Conservation (phyloP, 2,329 filamentous ascomycete genomes). For the Paraconiothyrium sp. region DNA sequence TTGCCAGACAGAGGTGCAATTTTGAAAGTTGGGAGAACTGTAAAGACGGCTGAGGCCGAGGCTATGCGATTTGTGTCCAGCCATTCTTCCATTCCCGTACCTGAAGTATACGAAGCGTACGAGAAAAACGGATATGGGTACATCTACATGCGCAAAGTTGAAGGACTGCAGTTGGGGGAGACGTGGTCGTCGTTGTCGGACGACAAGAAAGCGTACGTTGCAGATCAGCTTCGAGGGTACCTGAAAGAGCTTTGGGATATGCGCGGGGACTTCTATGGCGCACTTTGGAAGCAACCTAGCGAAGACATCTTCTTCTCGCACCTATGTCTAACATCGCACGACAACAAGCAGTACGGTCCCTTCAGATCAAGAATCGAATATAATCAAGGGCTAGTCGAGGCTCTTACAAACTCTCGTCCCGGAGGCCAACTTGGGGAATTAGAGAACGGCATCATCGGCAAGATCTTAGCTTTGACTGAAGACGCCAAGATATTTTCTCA, state of each 20-base stretch:
- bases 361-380: slow-evolving; percentile 24
- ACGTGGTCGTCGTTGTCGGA: slow-evolving; percentile 20
- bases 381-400: slow-evolving; percentile 24
- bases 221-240: slow-evolving; percentile 20
- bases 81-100: slow-evolving; percentile 24
- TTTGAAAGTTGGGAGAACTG: slow-evolving; percentile 23
- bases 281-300: slow-evolving; percentile 21
- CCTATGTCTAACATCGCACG: slow-evolving; percentile 12
- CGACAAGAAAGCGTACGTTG: slow-evolving; percentile 15
- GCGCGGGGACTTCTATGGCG: slow-evolving; percentile 24
- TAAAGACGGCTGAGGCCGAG: slow-evolving; percentile 24
- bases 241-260: slow-evolving; percentile 18
- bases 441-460: slow-evolving; percentile 19
- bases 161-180: slow-evolving; percentile 19
- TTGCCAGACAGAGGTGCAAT: slow-evolving; percentile 14
- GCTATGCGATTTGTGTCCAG: slow-evolving; percentile 26
- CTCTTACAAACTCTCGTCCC: slow-evolving; percentile 25
- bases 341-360: slow-evolving; percentile 20
- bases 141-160: slow-evolving; percentile 27
- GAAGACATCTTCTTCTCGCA: slow-evolving; percentile 28
- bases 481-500: slow-evolving; percentile 24
- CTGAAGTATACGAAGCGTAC: slow-evolving; percentile 27
- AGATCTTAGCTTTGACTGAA: slow-evolving; percentile 16
- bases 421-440: slow-evolving; percentile 16
- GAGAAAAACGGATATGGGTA: slow-evolving; percentile 22